Base-by-base conservation (phyloP, 179 eudicot species). In the Sideroxylon spinosum region DNA sequence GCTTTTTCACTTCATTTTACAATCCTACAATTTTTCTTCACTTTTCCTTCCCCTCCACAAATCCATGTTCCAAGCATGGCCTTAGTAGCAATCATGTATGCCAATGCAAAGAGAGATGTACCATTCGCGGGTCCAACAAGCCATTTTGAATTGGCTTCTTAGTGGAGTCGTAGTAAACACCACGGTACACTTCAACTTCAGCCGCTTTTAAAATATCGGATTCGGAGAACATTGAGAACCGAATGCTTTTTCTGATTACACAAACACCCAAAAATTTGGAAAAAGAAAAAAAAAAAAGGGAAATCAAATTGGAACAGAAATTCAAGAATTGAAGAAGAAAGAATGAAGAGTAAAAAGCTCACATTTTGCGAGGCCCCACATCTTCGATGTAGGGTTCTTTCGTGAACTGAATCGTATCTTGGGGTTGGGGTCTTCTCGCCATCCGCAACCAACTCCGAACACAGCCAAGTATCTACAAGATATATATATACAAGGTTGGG, bases 91-190 rank as follows among this genome's bases (percentile, higher is more conserved):
- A 71, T 32, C 2, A 23, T 23, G 4, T 12, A 56, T 44, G 23
- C 6, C 14, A 0, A 74, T 37, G 28, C 22, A 37, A 37, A 13
- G 8, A 53, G 67, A 17, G 49, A 1, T 13, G 17, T 82, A 91
- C 97, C 97, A 93, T 88, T 81, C 81, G 90, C 59, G 90, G 88
- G 85, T 93, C 97, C 80, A 93, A 78, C 68, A 93, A 85, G 65
- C 94, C 96, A 82, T 89, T 75, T 17, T 84, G 77, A 28, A 80
- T 28, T 22, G 96, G 94, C 77, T 81, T 85, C 71, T 59, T 87
- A 37, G 60, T 59, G 7, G 9, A 4, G 56, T 88, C 90, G 72
- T 93, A 91, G 80, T 88, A 89, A 1, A 6, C 13, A 1, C 84
- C 86, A 25, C 67, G 71, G 68, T 7, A 85, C 9, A 93, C 91